Evolutionary conservation across 1,284 basidiomycete species (phyloP).

Genomic region (Exobasidium cylindrosporum): DNA sequence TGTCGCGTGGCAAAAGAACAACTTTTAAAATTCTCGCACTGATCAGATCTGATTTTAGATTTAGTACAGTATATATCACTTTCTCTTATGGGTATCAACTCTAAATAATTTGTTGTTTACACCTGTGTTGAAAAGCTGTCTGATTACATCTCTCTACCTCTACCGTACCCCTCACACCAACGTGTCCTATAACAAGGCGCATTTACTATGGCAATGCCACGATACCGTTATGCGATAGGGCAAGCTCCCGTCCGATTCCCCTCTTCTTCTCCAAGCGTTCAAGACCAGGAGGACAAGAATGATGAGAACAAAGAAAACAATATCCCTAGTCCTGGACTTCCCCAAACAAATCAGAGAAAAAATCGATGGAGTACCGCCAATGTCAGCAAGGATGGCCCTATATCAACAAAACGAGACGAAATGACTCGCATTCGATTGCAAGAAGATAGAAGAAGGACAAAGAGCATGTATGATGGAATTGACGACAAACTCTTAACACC

Average conservation of each 20-base stretch:
- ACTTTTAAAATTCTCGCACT: too few species aligned
- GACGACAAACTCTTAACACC: background rate
- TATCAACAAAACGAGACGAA: background rate
- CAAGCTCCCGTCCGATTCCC: slow-evolving; percentile 8
- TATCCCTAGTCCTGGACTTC: background rate
- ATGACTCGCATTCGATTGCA: background rate
- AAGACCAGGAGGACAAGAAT: background rate
- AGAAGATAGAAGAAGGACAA: background rate
- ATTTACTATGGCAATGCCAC: slow-evolving; percentile 10
- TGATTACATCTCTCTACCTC: background rate
- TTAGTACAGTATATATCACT: background rate
- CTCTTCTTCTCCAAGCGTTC: background rate
- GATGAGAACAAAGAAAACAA: background rate
- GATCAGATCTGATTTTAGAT: too few species aligned
- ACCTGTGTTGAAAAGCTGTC: too few species aligned
- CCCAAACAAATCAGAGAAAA: background rate
- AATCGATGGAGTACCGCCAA: background rate
- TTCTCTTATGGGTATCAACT: background rate
- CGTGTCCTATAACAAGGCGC: too few species aligned
- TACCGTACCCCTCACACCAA: background rate
- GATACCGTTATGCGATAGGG: slow-evolving; percentile 11
- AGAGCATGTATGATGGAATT: background rate
- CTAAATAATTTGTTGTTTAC: background rate
- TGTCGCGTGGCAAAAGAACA: too few species aligned
- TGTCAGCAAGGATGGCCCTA: background rate